Evolutionary conservation across 2,329 filamentous ascomycete species (phyloP), one percentile per base, ranked within the genome.

Genomic region (Scopulariopsis brevicaulis): DNA sequence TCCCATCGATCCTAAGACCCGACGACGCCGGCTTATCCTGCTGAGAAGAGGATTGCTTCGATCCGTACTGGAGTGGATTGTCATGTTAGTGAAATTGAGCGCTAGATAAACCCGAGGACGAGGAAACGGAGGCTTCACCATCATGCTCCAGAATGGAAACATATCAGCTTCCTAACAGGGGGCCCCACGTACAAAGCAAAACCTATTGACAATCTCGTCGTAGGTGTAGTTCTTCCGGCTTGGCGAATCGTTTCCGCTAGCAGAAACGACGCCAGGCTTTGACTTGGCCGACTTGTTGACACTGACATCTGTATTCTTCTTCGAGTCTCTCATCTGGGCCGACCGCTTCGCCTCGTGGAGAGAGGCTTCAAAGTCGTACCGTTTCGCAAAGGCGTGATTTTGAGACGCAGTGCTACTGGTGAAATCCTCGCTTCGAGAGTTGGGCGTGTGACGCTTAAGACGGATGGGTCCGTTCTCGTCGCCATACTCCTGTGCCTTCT

Each of bases 141-240:
- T n/a, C 40, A 46, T 46, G 18, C 40, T 46, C 2, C 40, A n/a
- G 18, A 46, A n/a, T 32, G 28, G 28, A 32, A 32, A 8, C 28
- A 4, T 32, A 32, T 32, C 28, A 4, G 8, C 4, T 32, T 32
- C 28, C 28, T 32, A 8, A 46, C 15, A n/a, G 40, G 40, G 72
- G 73, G 69, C 81, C n/a, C n/a, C 81, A 96, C 93, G 85, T 93
- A 96, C 93, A 84, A 97, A 99, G 81, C 94, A 99, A 80, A 96
- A 99, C 78, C 96, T 96, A 78, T 96, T 92, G 72, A 99, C 88
- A 63, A 99, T 82, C 74, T 99, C 94, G 74, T 95, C 90, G 71
- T 99, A 97, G 60, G 93, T 73, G 58, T 77, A 73, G 35, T 74
- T 66, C 70, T 80, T 81, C 78, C 81, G 80, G 64, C 81, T 77